Conservation (phyloP, 106 monocot genomes). For the Vanilla planifolia region DNA sequence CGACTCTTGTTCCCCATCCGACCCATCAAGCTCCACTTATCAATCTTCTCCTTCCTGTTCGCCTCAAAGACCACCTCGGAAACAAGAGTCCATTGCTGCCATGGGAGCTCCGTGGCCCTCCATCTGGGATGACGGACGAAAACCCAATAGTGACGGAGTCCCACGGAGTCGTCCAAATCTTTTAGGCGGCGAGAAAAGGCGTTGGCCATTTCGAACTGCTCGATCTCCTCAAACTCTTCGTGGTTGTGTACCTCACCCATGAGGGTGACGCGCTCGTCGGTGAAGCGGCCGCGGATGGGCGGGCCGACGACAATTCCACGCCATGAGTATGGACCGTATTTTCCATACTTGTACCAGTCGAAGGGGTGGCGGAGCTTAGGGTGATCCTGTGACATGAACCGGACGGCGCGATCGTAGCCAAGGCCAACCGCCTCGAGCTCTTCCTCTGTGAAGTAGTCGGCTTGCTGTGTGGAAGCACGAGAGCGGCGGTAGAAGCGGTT, state of each 20-base stretch:
- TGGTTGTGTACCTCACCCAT: slow-evolving; percentile 55
- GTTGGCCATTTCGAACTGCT: slow-evolving; percentile 69
- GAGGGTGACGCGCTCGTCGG: slow-evolving; percentile 76
- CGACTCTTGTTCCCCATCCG: slow-evolving; percentile 70
- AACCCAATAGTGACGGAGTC: slow-evolving; percentile 76
- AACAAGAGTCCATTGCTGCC: slow-evolving; percentile 92
- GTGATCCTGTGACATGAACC: slow-evolving; percentile 74
- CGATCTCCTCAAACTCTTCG: slow-evolving; percentile 84
- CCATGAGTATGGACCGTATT: slow-evolving; percentile 89
- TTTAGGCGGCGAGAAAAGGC: slow-evolving; percentile 49
- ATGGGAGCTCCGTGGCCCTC: slow-evolving; percentile 50
- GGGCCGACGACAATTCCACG: slow-evolving; percentile 86
- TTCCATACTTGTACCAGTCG: slow-evolving; percentile 97
- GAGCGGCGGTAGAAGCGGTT: slow-evolving; percentile 75
- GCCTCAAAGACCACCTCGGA: slow-evolving; percentile 71
- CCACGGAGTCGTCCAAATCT: slow-evolving; percentile 27
- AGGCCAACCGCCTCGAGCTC: slow-evolving; percentile 90
- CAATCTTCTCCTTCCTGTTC: slow-evolving; percentile 38
- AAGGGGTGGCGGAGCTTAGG: slow-evolving; percentile 80
- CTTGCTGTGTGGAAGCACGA: slow-evolving; percentile 22
- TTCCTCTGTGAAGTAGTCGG: slow-evolving; percentile 78
- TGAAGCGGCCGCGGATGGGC: slow-evolving; percentile 89
- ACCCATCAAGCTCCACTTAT: slow-evolving; percentile 92
- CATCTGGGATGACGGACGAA: slow-evolving; percentile 93
- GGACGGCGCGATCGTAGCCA: slow-evolving; percentile 90